Base-by-base conservation (phyloP, 2,329 filamentous ascomycete genomes). In the Mollisiaceae sp. region DNA sequence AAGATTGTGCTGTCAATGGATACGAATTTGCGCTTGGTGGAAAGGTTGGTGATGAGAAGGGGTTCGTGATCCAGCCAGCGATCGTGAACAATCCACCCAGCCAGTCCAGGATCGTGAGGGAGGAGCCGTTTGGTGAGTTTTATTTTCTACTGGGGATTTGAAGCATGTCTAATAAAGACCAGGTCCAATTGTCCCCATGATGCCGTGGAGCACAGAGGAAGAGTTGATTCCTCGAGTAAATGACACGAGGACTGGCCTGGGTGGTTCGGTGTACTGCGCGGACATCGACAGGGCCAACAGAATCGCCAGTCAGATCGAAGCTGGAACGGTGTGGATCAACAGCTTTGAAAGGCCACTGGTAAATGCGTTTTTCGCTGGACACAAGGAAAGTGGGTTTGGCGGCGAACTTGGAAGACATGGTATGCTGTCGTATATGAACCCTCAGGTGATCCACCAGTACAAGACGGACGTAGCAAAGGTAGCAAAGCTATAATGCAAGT, bases 261-360 rank as follows among this genome's bases (percentile, higher is more conserved):
- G 85, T 0, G 82, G 84, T 1, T 86, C 85, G 0, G 82, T 90
- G 0, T 90, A 86, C 79, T 83, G 80, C 18, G 80, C 78, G 18
- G 85, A 90, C 64, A 63, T 85, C 1, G 76, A 76, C 0, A 77
- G 80, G 4, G 87, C 85, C 0, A 79, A 80, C 38, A 77, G 78
- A 4, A 82, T 90, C 50, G 86, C 84, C 0, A 74, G 80, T 35
- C 79, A 82, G 56, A 74, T 90, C 12, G 82, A 88, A 70, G 82
- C 84, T 0, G 87, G 87, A 0, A 83, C 78, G 12, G 83, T 90
- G 0, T 89, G 85, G 82, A 83, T 89, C 69, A 89, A 90, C 75
- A 81, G 78, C 22, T 82, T 76, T 65, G 79, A 82, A 73, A 80
- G 81, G 73, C 77, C 79, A 0, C 81, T 78, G 4, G 79, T 82